These are phyloP conservation scores for Neurospora africana DNA, from an alignment of 495 filamentous ascomycete genomes.

Conservation along the genomic window DNA sequence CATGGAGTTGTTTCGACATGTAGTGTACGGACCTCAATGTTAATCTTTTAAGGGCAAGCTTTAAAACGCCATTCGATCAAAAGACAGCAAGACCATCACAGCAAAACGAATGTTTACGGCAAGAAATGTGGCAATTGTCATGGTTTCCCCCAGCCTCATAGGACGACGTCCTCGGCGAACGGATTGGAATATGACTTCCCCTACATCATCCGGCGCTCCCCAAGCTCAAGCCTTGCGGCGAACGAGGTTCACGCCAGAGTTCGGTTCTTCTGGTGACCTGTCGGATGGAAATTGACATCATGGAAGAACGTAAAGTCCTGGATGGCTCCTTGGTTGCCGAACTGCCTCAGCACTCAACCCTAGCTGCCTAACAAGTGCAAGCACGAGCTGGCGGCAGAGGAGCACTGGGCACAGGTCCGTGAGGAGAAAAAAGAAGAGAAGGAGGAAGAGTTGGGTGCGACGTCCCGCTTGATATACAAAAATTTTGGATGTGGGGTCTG, in stretches of 20 bases:
- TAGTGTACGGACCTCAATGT: not conserved
- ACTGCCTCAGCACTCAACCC: constrained; percentile 72
- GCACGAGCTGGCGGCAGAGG: constrained; percentile 38
- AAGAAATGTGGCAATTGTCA: constrained; percentile 56
- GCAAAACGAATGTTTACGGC: not conserved
- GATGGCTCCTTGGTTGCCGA: constrained; percentile 80
- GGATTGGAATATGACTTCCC: constrained; percentile 78
- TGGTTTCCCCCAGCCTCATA: constrained; percentile 82
- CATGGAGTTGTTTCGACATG: not conserved
- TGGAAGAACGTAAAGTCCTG: constrained; percentile 21
- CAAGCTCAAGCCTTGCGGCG: constrained; percentile 43
- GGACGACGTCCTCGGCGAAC: constrained; percentile 75
- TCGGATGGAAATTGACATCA: constrained; percentile 89
- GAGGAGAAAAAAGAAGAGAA: constrained; percentile 39
- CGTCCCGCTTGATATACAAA: constrained; percentile 11
- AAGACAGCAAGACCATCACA: not conserved
- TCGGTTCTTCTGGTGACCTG: constrained; percentile 73
- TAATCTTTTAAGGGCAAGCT: not conserved
- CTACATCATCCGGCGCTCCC: constrained; percentile 43
- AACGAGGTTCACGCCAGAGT: constrained; percentile 48
- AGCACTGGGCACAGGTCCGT: constrained; percentile 78
- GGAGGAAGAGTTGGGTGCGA: constrained; percentile 16
- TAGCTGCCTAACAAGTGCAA: constrained; percentile 31
- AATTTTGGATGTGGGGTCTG: constrained; percentile 18
- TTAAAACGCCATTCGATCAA: not conserved